Base-by-base conservation (phyloP, 129 eudicot species). In the Escallonia herrerae region DNA sequence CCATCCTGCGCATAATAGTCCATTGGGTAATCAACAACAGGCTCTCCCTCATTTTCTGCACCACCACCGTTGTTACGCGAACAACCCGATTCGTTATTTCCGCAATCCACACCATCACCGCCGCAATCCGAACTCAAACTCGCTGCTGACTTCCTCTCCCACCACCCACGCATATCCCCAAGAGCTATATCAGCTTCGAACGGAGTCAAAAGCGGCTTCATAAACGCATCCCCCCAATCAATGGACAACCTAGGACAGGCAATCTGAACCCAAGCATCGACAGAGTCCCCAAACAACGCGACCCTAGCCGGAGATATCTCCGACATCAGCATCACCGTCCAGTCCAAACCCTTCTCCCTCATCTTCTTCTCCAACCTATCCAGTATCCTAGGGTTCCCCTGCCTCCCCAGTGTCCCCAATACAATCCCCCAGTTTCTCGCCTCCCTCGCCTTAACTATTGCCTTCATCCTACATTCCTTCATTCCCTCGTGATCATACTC, bases 161-260 rank as follows among this genome's bases (percentile, higher is more conserved):
- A 91, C 97, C 97, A 91, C 56, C 96, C 97, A 13, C 84, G 86
- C 55, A 85, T 64, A 77, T 85, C 90, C 5, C 97, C 97, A 50
- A 91, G 90, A 56, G 97, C 96, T 70, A 91, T 91, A 75, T 91
- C 97, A 6, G 97, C 97, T 77, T 90, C 97, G 71, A 90, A 90
- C 3, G 97, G 72, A 11, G 83, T 90, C 71, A 90, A 75, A 51
- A 90, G 64, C 3, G 91, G 97, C 78, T 72, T 90, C 65, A 57
- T 72, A 70, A 87, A 91, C 0, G 95, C 96, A 72, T 91, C 97
- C 40, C 97, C 97, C 97, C 97, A 91, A 77, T 91, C 97, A 76
- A 91, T 87, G 0, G 97, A 87, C 53, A 91, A 65, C 76, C 97
- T 76, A 57, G 97, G 97, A 60, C 97, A 91, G 1, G 97, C 97